Evolutionary conservation across 331 rosid species (phyloP).

Genomic region (Phaseolus coccineus): DNA sequence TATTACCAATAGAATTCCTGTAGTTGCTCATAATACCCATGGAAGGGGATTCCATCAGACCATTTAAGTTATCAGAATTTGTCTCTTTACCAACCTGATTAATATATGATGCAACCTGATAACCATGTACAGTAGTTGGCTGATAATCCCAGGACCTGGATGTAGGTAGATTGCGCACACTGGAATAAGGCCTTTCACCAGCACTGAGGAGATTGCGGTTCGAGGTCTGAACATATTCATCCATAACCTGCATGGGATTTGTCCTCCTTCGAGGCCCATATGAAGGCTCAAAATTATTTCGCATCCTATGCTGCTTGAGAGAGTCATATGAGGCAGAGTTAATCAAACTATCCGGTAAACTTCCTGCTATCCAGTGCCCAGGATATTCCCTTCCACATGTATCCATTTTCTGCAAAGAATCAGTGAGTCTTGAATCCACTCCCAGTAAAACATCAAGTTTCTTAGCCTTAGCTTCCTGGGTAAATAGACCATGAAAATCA

Average conservation of each 20-base stretch:
- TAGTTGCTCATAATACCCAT: slow-evolving; percentile 61
- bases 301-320: slow-evolving; percentile 61
- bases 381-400: slow-evolving; percentile 59
- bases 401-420: slow-evolving; percentile 62
- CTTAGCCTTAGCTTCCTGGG: slow-evolving; percentile 72
- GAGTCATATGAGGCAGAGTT: slow-evolving; percentile 63
- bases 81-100: slow-evolving; percentile 56
- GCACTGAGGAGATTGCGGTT: slow-evolving; percentile 49
- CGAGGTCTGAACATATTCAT: slow-evolving; percentile 62
- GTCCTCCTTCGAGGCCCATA: slow-evolving; percentile 68
- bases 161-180: slow-evolving; percentile 75
- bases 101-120: slow-evolving; percentile 70
- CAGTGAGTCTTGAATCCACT: slow-evolving; percentile 56
- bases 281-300: slow-evolving; percentile 61
- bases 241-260: slow-evolving; percentile 58
- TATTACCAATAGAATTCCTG: slow-evolving; percentile 56
- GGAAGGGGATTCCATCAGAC: slow-evolving; percentile 56
- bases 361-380: slow-evolving; percentile 53
- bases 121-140: slow-evolving; percentile 87
- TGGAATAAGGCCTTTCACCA: slow-evolving; percentile 71
- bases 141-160: slow-evolving; percentile 72
- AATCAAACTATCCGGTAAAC: slow-evolving; percentile 56
- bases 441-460: slow-evolving; percentile 71
- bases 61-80: slow-evolving; percentile 59
- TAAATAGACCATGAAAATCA: slow-evolving; percentile 75